phyloP scores from a whole-genome alignment of 2,329 filamentous ascomycete species.

The Periglandula ipomoeae region DNA sequence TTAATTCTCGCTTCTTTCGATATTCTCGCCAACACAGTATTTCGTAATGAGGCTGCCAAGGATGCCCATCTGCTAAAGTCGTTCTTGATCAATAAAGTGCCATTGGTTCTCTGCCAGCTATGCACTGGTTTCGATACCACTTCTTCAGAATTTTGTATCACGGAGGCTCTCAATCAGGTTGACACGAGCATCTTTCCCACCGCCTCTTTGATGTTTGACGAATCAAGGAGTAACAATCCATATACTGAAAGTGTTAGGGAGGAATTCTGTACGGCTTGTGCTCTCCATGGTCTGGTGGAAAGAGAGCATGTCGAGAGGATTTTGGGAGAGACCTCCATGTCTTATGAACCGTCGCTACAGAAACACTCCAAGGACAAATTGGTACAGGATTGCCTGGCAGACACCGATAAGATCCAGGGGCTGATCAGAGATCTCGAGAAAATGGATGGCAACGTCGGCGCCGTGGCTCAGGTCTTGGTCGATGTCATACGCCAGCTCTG shows the following conservation, averaged over 20 bases:
- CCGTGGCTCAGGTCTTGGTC: constrained; percentile 68
- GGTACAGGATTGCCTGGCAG: constrained; percentile 66
- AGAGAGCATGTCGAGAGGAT: constrained; percentile 70
- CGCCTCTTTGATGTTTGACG: constrained; percentile 49
- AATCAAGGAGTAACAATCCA: constrained; percentile 46
- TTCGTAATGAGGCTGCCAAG: constrained; percentile 48
- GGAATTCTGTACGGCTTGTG: constrained; percentile 85
- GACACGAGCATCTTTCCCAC: constrained; percentile 68
- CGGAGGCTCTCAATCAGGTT: constrained; percentile 67
- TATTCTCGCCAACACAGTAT: constrained; percentile 76
- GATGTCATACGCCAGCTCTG: constrained; percentile 66
- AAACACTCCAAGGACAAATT: constrained; percentile 71
- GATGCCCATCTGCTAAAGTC: constrained; percentile 70
- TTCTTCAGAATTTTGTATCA: constrained; percentile 60
- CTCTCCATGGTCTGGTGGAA: constrained; percentile 74
- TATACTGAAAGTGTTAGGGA: constrained; percentile 51
- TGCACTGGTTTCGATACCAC: constrained; percentile 55
- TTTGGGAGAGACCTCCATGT: constrained; percentile 75
- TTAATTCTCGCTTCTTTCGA: constrained; percentile 86
- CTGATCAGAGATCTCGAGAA: constrained; percentile 76
- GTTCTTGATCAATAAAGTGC: constrained; percentile 67
- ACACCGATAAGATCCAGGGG: constrained; percentile 65
- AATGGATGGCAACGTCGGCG: constrained; percentile 85
- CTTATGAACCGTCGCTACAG: constrained; percentile 63
- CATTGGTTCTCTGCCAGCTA: constrained; percentile 43